These are phyloP conservation scores for Chloris gayana DNA, from an alignment of 176 grass and related monocot genomes.

Conservation along the genomic window DNA sequence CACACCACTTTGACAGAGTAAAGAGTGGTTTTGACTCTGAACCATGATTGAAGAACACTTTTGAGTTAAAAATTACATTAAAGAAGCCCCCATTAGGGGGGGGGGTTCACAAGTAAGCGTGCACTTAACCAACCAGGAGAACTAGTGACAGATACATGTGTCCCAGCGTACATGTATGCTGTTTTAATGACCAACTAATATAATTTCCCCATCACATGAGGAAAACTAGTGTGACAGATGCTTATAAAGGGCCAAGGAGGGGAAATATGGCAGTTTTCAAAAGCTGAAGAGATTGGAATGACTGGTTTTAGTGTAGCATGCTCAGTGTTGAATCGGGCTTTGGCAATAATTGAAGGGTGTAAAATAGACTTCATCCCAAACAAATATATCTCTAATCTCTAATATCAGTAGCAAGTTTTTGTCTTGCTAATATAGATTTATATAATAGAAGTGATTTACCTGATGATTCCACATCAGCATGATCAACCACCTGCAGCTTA, in stretches of 20 bases:
- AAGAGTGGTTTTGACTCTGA: constrained; percentile 60
- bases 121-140: neutral
- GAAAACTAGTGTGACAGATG: neutral
- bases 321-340: neutral
- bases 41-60: constrained; percentile 27
- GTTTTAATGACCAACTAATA: neutral
- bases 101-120: neutral
- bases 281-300: too few species aligned
- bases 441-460: constrained; percentile 21
- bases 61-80: neutral
- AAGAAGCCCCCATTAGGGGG: neutral
- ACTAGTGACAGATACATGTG: neutral
- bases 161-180: neutral
- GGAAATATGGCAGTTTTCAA: neutral
- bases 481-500: constrained; percentile 61
- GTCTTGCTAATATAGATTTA: neutral
- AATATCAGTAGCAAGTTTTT: neutral
- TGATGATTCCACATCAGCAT: constrained; percentile 33
- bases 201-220: neutral
- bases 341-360: neutral
- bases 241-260: neutral
- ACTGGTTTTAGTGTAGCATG: neutral
- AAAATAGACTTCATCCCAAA: neutral
- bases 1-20: constrained; percentile 70
- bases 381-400: neutral